These are phyloP conservation scores for Acanthochlamys bracteata DNA, from an alignment of 106 monocot genomes.

Conservation along the genomic window DNA sequence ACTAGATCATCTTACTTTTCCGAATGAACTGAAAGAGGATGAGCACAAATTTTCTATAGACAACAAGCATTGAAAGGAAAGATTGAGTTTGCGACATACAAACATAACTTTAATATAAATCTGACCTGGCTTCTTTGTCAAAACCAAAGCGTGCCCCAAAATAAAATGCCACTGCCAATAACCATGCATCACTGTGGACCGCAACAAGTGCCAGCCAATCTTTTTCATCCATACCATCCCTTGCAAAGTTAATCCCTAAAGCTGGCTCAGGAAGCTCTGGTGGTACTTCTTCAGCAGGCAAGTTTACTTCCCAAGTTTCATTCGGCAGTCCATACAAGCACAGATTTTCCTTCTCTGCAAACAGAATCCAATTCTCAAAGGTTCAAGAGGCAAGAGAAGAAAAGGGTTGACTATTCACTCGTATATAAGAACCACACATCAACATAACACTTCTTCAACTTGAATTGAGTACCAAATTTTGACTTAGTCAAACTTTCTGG, in stretches of 20 bases:
- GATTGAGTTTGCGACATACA: no score
- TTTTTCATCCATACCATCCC: conserved; percentile 85
- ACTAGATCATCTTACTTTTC: no score
- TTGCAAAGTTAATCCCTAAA: conserved; percentile 86
- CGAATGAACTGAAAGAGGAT: no score
- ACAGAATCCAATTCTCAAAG: background rate
- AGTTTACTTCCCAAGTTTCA: conserved; percentile 75
- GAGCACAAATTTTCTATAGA: no score
- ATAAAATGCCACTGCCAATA: conserved; percentile 79
- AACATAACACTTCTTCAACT: no score
- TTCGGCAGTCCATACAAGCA: conserved; percentile 79
- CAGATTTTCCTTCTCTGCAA: conserved; percentile 78
- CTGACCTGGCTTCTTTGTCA: conserved; percentile 75
- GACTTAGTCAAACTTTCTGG: no score
- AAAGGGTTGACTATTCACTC: no score
- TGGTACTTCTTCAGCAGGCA: conserved; percentile 91
- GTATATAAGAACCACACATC: no score
- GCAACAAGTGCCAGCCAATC: conserved; percentile 89
- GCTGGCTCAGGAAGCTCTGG: conserved; percentile 95
- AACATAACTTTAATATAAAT: no score
- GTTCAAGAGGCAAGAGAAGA: background rate
- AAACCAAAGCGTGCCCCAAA: conserved; percentile 93
- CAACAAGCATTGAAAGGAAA: no score
- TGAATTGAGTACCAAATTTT: no score
- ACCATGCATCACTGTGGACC: conserved; percentile 93